Base-by-base conservation (phyloP, 2,329 filamentous ascomycete species). In the Xylariaceae sp. region DNA sequence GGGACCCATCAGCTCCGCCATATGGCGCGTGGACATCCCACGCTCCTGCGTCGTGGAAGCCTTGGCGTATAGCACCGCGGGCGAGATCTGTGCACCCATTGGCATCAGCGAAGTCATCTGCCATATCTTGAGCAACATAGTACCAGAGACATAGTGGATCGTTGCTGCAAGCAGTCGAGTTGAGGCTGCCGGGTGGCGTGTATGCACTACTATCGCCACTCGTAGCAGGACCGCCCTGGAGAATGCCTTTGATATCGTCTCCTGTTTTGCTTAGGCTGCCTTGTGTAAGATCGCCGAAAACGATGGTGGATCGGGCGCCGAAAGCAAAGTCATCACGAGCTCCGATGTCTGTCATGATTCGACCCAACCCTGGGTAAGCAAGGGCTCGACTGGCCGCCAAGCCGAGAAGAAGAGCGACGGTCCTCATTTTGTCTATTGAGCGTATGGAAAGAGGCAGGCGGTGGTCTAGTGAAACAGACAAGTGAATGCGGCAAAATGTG, bases 21-120 rank as follows among this genome's bases (percentile, higher is more conserved):
- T 62, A 66, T 14, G 62, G 31, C 0, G 68, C 66, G 33, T 61
- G 59, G 55, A 62, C 65, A 49, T 67, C 66, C 72, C 71, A 76
- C 4, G 66, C 67, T 12, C 62, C 73, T 1, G 73, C 71, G 51
- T 76, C 74, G 57, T 77, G 74, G 59, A 76, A 77, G 10, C 72
- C 71, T 6, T 71, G 63, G 14, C 74, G 70, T 51, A 76, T 70
- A 15, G 73, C 73, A 5, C 63, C 68, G n/a, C 73, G 68, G 0
- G 71, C 73, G 14, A 67, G 50, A 11, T 65, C 62, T 41, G 68
- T 72, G 60, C 73, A 75, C 15, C 63, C 63, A 3, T 60, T 58
- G 9, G 50, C 50, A 11, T 59, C 60, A 7, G 61, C 52, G 52
- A 74, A 75, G 7, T 60, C 48, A 1, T 30, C 27, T 19, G 59